Percentiles rank a stretch among this genome's conserved stretches.
phyloP scores from a whole-genome alignment of 2,329 filamentous ascomycete species.

The Botrytis pseudocinerea region DNA sequence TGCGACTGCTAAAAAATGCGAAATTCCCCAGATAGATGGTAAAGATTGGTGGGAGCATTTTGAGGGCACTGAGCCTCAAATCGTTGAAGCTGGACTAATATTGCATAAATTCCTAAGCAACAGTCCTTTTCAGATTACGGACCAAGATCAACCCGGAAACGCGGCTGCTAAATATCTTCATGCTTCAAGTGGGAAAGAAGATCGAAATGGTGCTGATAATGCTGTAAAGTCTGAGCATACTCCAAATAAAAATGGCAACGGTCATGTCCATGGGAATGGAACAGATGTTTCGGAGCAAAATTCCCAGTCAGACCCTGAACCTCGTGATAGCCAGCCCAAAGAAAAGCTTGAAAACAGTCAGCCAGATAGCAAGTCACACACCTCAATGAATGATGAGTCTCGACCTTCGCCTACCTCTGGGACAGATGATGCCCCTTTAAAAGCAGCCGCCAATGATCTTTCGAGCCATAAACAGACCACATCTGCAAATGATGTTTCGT shows the following conservation, averaged over 20 bases:
- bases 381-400: constrained; percentile 4
- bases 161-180: constrained; percentile 22
- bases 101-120: constrained; percentile 69
- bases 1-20: constrained; percentile 69
- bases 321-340: background rate
- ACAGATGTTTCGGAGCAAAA: constrained; percentile 17
- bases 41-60: constrained; percentile 86
- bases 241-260: constrained; percentile 18
- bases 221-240: background rate
- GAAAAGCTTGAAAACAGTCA: constrained; percentile 29
- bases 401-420: constrained; percentile 22
- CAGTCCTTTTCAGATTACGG: constrained; percentile 49
- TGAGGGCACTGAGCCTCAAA: constrained; percentile 68
- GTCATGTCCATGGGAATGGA: constrained; percentile 13
- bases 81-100: constrained; percentile 71
- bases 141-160: constrained; percentile 13
- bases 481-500: constrained; percentile 19
- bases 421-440: constrained; percentile 33
- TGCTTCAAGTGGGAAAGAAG: constrained; percentile 18
- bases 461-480: constrained; percentile 28
- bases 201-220: background rate
- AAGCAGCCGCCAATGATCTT: constrained; percentile 36
- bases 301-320: constrained; percentile 14
- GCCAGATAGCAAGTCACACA: background rate
- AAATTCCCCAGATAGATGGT: constrained; percentile 71